Evolutionary conservation across 495 filamentous ascomycete genomes (phyloP).

Genomic region (Penicillium steckii): DNA sequence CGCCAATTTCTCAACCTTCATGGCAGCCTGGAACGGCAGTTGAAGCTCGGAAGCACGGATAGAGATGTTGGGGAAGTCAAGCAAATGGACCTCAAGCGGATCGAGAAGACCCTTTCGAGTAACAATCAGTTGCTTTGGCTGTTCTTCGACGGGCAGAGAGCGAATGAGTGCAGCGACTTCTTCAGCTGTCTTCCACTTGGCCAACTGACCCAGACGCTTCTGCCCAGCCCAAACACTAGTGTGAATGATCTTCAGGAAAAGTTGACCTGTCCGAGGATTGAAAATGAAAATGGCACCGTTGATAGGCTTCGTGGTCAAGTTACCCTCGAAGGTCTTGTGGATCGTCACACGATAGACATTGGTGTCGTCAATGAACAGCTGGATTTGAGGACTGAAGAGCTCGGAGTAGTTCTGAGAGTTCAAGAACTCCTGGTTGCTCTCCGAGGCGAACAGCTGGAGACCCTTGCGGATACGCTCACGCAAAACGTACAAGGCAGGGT

Average conservation of each 20-base stretch:
- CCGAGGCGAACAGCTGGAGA: conserved; percentile 95
- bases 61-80: conserved; percentile 99
- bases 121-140: conserved; percentile 98
- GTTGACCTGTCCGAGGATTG: conserved; percentile 94
- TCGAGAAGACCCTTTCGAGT: conserved; percentile 96
- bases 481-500: conserved; percentile 93
- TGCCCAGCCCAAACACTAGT: conserved; percentile 99
- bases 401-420: conserved; percentile 99
- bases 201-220: conserved; percentile 96
- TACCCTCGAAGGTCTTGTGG: conserved; percentile 99
- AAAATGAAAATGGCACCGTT: conserved; percentile 99
- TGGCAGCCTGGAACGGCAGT: conserved; percentile 97
- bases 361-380: conserved; percentile 99
- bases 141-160: conserved; percentile 95
- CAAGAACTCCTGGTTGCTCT: conserved; percentile 99
- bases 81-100: conserved; percentile 93
- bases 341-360: conserved; percentile 99
- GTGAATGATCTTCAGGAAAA: conserved; percentile 99
- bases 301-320: conserved; percentile 98
- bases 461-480: conserved; percentile 98
- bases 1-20: conserved; percentile 99
- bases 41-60: conserved; percentile 98
- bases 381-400: conserved; percentile 97
- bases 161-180: conserved; percentile 98
- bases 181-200: conserved; percentile 99